phyloP scores from a whole-genome alignment of 2,329 filamentous ascomycete genomes.

The Metarhizium brunneum region DNA sequence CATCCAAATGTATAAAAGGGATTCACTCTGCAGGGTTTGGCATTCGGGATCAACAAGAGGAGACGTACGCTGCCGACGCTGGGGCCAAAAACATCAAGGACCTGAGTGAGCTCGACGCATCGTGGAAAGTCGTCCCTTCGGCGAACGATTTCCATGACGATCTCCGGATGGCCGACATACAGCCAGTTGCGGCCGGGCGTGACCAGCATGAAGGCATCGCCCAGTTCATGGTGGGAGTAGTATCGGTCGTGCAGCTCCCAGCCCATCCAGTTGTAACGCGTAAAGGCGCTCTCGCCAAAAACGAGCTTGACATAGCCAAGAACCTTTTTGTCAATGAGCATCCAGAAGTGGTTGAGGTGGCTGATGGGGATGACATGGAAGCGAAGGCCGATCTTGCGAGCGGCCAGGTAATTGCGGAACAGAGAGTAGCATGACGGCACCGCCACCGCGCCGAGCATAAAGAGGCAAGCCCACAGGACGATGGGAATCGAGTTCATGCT shows the following conservation, averaged over 20 bases:
- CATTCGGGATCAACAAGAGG: not conserved
- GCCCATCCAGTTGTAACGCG: slow-evolving; percentile 20
- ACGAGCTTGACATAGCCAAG: not conserved
- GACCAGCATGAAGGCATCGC: slow-evolving; percentile 12
- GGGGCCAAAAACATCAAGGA: not conserved
- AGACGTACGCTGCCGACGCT: not conserved
- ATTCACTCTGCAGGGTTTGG: no score
- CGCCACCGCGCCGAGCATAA: no score
- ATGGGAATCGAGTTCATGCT: no score
- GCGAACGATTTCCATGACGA: slow-evolving; percentile 1
- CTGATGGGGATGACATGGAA: slow-evolving; percentile 22
- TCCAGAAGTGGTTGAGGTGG: slow-evolving; percentile 22
- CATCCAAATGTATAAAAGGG: no score
- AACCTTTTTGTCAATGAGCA: slow-evolving; percentile 15
- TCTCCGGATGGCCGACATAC: slow-evolving; percentile 7
- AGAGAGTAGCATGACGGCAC: no score
- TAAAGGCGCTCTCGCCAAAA: slow-evolving; percentile 17
- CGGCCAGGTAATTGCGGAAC: slow-evolving; percentile 2
- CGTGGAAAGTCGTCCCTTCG: not conserved
- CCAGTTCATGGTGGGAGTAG: slow-evolving; percentile 16
- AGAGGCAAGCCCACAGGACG: no score
- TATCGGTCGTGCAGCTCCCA: slow-evolving; percentile 18
- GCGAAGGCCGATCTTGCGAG: slow-evolving; percentile 19
- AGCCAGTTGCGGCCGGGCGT: slow-evolving; percentile 5
- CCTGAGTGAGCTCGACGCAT: no score